phyloP scores from a whole-genome alignment of 257 asterid genomes.

The Phtheirospermum japonicum region DNA sequence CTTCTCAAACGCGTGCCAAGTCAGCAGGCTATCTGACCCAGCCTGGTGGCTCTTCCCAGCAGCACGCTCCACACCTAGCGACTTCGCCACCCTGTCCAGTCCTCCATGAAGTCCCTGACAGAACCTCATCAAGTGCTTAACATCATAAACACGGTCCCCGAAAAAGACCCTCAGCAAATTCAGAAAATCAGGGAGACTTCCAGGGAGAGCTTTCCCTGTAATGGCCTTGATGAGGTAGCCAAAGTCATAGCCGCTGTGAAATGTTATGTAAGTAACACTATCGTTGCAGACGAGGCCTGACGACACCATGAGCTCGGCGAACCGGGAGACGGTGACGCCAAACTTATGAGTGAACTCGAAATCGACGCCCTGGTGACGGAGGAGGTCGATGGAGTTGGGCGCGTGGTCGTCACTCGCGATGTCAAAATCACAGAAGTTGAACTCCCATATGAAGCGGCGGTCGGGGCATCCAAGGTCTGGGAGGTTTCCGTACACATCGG shows the following conservation, averaged over 20 bases:
- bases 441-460: conserved; percentile 46
- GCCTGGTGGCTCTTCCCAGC: conserved; percentile 63
- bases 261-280: conserved; percentile 45
- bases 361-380: conserved; percentile 46
- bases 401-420: conserved; percentile 41
- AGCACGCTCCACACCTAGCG: conserved; percentile 38
- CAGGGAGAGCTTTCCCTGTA: conserved; percentile 49
- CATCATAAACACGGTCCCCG: conserved; percentile 49
- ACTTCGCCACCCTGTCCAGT: conserved; percentile 44
- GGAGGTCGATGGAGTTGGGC: conserved; percentile 46
- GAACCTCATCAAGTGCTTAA: conserved; percentile 56
- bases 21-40: conserved; percentile 64
- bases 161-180: conserved; percentile 38
- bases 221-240: conserved; percentile 59
- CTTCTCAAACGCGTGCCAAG: conserved; percentile 54
- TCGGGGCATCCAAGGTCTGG: conserved; percentile 39
- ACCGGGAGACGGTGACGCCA: conserved; percentile 36
- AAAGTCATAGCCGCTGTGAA: conserved; percentile 63
- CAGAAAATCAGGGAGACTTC: conserved; percentile 39
- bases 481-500: conserved; percentile 38
- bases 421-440: conserved; percentile 52
- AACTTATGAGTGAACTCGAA: conserved; percentile 29
- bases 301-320: conserved; percentile 52
- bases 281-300: conserved; percentile 58
- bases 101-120: conserved; percentile 54